These are phyloP conservation scores for Aulographum hederae DNA, from an alignment of 2,329 filamentous ascomycete genomes.

Conservation along the genomic window DNA sequence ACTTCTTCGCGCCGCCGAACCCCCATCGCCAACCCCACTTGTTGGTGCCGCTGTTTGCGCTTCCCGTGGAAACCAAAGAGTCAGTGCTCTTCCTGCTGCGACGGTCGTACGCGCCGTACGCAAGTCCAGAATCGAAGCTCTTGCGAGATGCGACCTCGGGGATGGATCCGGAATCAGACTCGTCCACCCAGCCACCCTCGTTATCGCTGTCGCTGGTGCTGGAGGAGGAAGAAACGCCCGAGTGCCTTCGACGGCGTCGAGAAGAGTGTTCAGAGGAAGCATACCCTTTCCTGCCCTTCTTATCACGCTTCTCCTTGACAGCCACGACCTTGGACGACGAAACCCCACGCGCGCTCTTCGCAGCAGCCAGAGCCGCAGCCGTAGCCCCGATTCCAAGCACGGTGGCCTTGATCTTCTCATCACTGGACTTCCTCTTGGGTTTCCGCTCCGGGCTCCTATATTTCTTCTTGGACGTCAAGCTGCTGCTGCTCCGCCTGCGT, in stretches of 20 bases:
- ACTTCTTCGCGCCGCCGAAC: neutral
- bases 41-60: slow-evolving; percentile 21
- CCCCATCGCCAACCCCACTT: slow-evolving; percentile 46
- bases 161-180: neutral
- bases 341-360: slow-evolving; percentile 13
- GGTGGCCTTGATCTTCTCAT: slow-evolving; percentile 27
- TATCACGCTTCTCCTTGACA: slow-evolving; percentile 16
- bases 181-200: slow-evolving; percentile 21
- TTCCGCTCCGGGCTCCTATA: slow-evolving; percentile 4
- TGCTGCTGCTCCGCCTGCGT: slow-evolving; percentile 1
- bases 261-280: neutral
- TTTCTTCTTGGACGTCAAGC: slow-evolving; percentile 6
- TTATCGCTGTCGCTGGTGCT: slow-evolving; percentile 29
- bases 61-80: slow-evolving; percentile 33
- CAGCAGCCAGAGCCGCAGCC: slow-evolving; percentile 27
- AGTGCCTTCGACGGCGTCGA: neutral
- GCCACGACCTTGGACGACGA: slow-evolving; percentile 10
- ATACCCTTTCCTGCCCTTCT: slow-evolving; percentile 7
- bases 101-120: slow-evolving; percentile 34
- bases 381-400: slow-evolving; percentile 28
- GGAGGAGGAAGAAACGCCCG: slow-evolving; percentile 8
- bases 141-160: slow-evolving; percentile 20
- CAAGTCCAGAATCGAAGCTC: slow-evolving; percentile 38
- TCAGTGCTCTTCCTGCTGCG: slow-evolving; percentile 25
- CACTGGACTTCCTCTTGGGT: slow-evolving; percentile 18